Base-by-base conservation (phyloP, 2,329 filamentous ascomycete species). In the Raffaelea arxii region DNA sequence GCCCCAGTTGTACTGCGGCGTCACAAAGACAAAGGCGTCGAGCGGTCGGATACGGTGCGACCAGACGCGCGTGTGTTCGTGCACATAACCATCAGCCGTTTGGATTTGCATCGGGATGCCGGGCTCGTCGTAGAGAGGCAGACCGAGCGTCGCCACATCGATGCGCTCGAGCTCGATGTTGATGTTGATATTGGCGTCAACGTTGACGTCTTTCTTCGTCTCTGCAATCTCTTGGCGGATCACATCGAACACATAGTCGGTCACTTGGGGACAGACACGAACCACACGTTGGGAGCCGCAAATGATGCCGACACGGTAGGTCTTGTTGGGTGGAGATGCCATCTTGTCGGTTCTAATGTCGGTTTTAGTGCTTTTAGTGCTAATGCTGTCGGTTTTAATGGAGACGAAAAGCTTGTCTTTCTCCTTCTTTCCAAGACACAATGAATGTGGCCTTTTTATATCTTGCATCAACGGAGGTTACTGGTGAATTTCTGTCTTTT, bases 1-100 rank as follows among this genome's bases (percentile, higher is more conserved):
- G 7, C 69, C 66, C 61, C 63, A 70, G 57, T 75, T 74, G 54
- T 73, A 73, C 55, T 66, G 60, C 16, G 62, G 57, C 19, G 61
- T 58, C 35, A 58, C 54, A 44, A 58, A 53, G 19, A 58, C 54
- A 45, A 64, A 66, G 30, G 50, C 64, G 46, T 64, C 57, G 30
- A 61, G 58, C 16, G 55, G 46, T 1, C 54, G 38, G 25, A 67
- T 56, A 36, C 54, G 54, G 2, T 52, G 54, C 21, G 58, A 59
- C 64, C 65, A 67, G n/a, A 51, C 51, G 18, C 59, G 58, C 37
- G 60, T 61, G 55, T 64, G 61, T 41, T 61, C 55, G 48, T 62
- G 55, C 4, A 47, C 51, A 55, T 62, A 65, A 30, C 57, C 56
- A 6, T 53, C 55, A 10, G 58, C 49, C n/a, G 49, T 41, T 2